Evolutionary conservation across 2,329 filamentous ascomycete species (phyloP).

Genomic region (Aspergillus felis): DNA sequence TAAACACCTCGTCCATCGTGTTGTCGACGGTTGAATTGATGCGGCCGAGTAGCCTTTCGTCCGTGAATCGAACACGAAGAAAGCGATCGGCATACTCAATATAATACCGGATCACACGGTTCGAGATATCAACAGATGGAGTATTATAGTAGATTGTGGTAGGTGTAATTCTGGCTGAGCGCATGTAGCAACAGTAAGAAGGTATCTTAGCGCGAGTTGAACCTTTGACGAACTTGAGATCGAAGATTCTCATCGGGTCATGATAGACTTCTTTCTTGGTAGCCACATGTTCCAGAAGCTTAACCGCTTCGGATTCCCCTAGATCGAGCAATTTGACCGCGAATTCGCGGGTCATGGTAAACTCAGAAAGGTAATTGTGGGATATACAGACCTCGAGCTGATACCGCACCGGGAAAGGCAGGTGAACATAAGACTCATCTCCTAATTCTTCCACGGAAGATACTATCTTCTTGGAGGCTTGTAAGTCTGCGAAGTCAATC

Average conservation of each 20-base stretch:
- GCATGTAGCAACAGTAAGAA: constrained; percentile 68
- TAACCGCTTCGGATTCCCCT: constrained; percentile 52
- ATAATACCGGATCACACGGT: constrained; percentile 76
- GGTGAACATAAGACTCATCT: constrained; percentile 34
- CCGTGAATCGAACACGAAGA: constrained; percentile 81
- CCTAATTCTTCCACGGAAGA: constrained; percentile 35
- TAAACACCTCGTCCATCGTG: constrained; percentile 67
- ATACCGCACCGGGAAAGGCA: constrained; percentile 74
- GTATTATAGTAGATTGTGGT: constrained; percentile 75
- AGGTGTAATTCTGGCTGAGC: constrained; percentile 77
- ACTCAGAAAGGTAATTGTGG: constrained; percentile 69
- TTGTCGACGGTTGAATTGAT: constrained; percentile 56
- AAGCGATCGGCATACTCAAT: constrained; percentile 70
- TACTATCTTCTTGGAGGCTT: constrained; percentile 22
- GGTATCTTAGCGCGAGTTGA: constrained; percentile 56
- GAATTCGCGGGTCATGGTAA: constrained; percentile 66
- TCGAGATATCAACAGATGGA: constrained; percentile 79
- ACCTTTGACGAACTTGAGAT: constrained; percentile 43
- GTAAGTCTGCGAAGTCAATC: constrained; percentile 33
- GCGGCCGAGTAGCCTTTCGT: constrained; percentile 64
- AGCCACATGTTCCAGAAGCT: constrained; percentile 70
- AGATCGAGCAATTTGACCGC: constrained; percentile 56
- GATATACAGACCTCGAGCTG: constrained; percentile 94
- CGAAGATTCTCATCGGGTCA: constrained; percentile 71
- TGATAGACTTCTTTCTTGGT: constrained; percentile 60